Base-by-base conservation (phyloP, 2,329 filamentous ascomycete species). In the Hymenoscyphus salicellus region DNA sequence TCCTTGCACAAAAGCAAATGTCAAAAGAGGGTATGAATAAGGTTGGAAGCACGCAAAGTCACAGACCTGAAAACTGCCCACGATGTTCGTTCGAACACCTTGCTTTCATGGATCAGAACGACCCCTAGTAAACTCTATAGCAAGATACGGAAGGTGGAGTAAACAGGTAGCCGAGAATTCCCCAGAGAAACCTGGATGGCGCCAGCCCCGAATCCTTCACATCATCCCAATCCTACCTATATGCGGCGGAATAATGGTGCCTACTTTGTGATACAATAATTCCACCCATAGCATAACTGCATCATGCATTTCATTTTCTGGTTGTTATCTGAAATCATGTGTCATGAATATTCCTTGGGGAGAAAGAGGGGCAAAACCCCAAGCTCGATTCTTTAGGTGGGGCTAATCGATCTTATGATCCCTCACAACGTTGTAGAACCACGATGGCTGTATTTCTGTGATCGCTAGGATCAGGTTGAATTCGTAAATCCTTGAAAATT, bases 1-100 rank as follows among this genome's bases (percentile, higher is more conserved):
- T 23, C 20, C 46, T 26, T 52, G 46, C 43, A 23, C 3, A 23
- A 49, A 46, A 49, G 33, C 33, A 36, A 36, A 14, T 11, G 33
- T 14, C 33, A 20, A 10, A 49, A 17, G 43, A 46, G 23, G n/a
- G 7, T 49, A 1, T 2, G 16, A 7, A 23, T 49, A 23, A 52
- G 11, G 23, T 26, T 52, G 26, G 46, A 52, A 52, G 46, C 46
- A 52, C 46, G 46, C 46, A 52, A 52, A 52, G 46, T 52, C 46
- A 52, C 46, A 26, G 46, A 23, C 46, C 46, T 23, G 23, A 26
- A 26, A 52, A 23, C 8, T 52, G 8, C 46, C 46, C 23, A 26
- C 46, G 23, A 52, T 52, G 10, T 52, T 52, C 5, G 20, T 26
- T 52, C 20, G 11, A 23, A 52, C 11, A 23, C 10, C 46, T 26